These are phyloP conservation scores for Plenodomus lindquistii DNA, from an alignment of 2,329 filamentous ascomycete species.

Conservation along the genomic window DNA sequence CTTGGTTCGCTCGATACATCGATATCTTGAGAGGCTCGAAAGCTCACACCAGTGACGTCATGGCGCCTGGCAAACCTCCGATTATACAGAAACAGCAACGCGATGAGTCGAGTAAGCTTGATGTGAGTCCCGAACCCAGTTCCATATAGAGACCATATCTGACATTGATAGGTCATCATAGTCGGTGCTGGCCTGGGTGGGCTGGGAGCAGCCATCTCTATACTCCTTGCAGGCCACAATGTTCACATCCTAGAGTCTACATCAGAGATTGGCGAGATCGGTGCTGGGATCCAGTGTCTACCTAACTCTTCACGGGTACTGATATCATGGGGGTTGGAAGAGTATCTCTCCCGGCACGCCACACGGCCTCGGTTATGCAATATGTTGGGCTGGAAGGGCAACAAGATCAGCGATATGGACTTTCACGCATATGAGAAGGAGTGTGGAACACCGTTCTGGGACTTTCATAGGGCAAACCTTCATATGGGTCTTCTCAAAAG, in stretches of 20 bases:
- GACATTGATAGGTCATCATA: constrained; percentile 48
- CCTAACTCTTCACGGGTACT: constrained; percentile 55
- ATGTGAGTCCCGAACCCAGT: constrained; percentile 27
- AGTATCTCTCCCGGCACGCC: constrained; percentile 48
- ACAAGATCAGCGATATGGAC: constrained; percentile 53
- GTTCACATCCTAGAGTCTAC: constrained; percentile 56
- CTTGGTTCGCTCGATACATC: too few species aligned
- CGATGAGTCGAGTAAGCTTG: constrained; percentile 26
- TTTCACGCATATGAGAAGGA: constrained; percentile 48
- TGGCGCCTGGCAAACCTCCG: constrained; percentile 29
- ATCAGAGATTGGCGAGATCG: constrained; percentile 53
- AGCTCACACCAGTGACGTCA: constrained; percentile 21
- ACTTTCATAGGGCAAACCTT: constrained; percentile 60
- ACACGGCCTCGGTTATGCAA: constrained; percentile 50
- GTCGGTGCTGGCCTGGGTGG: constrained; percentile 62
- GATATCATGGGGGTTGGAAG: constrained; percentile 54
- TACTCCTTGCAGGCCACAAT: constrained; percentile 52
- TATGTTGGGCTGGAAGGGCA: constrained; percentile 59
- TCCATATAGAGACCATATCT: neutral
- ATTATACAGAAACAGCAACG: constrained; percentile 32
- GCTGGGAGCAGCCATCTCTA: constrained; percentile 55
- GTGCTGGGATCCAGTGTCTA: constrained; percentile 57
- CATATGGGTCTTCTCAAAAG: constrained; percentile 54
- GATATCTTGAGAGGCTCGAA: too few species aligned
- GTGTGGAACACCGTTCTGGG: constrained; percentile 54